These are phyloP conservation scores for Phytophthora constricta DNA, from an alignment of 352 stramenopile species.

Conservation along the genomic window DNA sequence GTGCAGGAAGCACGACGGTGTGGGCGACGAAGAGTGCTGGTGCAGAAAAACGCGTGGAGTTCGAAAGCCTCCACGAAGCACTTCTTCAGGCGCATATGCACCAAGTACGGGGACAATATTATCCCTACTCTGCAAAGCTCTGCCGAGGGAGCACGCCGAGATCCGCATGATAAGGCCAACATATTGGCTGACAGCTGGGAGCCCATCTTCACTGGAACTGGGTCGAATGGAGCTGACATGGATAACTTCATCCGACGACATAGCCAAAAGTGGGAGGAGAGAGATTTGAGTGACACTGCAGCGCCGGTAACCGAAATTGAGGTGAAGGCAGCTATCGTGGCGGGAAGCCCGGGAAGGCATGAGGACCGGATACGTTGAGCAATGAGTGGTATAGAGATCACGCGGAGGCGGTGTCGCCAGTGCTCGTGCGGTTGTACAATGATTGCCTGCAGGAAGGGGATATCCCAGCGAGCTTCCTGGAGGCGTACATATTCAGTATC, in stretches of 20 bases:
- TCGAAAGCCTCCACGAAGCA: too few relatives aligned
- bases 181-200: background rate
- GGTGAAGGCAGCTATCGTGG: background rate
- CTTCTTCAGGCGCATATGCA: background rate
- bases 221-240: background rate
- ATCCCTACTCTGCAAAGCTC: background rate
- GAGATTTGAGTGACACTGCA: background rate
- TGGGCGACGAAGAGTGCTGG: too few relatives aligned
- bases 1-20: too few relatives aligned
- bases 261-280: background rate
- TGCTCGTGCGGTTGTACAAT: background rate
- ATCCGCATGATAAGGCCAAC: background rate
- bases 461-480: background rate
- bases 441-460: background rate
- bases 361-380: background rate
- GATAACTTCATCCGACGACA: background rate
- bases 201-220: background rate
- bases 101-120: background rate
- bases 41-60: too few relatives aligned
- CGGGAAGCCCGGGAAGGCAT: background rate
- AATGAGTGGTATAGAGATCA: background rate
- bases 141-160: background rate
- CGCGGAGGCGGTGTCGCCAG: background rate
- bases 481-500: background rate
- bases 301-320: background rate